These are phyloP conservation scores for Colletotrichum coccodes DNA, from an alignment of 2,329 filamentous ascomycete species.

Conservation along the genomic window DNA sequence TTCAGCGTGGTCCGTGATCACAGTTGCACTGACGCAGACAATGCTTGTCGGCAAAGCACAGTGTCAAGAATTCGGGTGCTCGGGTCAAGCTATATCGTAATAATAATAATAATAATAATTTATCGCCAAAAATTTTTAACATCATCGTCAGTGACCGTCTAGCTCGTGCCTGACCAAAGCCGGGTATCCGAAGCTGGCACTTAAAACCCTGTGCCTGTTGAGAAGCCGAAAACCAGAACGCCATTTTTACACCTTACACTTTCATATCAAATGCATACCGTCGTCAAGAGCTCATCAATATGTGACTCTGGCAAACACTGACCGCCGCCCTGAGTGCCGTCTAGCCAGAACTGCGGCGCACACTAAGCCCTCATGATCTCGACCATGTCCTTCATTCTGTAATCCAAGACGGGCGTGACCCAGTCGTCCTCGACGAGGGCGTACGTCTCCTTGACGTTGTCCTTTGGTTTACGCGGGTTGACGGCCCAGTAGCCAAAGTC, in stretches of 20 bases:
- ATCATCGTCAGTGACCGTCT: constrained; percentile 20
- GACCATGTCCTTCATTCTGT: constrained; percentile 70
- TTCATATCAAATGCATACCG: constrained; percentile 9
- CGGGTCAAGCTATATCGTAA: background rate
- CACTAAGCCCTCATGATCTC: constrained; percentile 56
- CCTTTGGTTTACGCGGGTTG: constrained; percentile 71
- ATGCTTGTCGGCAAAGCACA: background rate
- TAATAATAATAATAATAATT: background rate
- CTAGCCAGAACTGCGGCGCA: constrained; percentile 7
- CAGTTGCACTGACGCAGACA: background rate
- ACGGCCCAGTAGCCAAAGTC: constrained; percentile 79
- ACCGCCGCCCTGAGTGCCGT: background rate
- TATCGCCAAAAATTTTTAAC: background rate
- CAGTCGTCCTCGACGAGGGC: constrained; percentile 72
- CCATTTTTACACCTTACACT: background rate
- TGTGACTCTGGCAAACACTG: background rate
- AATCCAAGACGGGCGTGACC: constrained; percentile 70
- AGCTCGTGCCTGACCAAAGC: constrained; percentile 29
- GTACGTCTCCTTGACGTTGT: constrained; percentile 68
- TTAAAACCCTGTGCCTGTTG: background rate
- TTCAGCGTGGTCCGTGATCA: background rate
- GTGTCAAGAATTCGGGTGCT: background rate
- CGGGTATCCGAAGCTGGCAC: constrained; percentile 32
- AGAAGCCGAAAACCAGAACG: constrained; percentile 7
- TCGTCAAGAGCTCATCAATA: background rate